These are phyloP conservation scores for Pythium dissimile DNA, from an alignment of 352 stramenopile genomes.

Conservation along the genomic window DNA sequence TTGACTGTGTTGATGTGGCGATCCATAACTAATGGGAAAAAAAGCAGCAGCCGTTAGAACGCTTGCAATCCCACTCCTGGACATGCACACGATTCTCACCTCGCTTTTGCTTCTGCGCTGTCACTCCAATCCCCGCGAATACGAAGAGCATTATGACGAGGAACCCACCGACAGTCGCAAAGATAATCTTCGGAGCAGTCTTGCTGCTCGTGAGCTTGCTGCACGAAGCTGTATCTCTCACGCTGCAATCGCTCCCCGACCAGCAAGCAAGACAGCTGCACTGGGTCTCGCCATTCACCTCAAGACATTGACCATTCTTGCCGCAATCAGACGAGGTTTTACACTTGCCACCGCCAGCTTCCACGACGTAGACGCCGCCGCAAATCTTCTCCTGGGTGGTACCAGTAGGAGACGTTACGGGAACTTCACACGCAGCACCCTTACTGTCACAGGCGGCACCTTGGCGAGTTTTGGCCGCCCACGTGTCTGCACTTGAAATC, in stretches of 20 bases:
- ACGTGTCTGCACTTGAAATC: slow-evolving; percentile 56
- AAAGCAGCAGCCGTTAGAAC: background rate
- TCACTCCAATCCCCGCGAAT: slow-evolving; percentile 65
- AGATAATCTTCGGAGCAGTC: slow-evolving; percentile 66
- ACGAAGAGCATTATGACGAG: slow-evolving; percentile 72
- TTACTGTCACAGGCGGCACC: slow-evolving; percentile 63
- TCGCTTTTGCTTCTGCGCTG: slow-evolving; percentile 69
- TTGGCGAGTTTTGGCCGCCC: slow-evolving; percentile 68
- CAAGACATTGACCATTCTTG: slow-evolving; percentile 69
- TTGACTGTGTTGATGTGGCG: slow-evolving; percentile 63
- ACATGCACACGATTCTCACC: slow-evolving; percentile 29
- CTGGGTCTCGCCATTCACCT: slow-evolving; percentile 51
- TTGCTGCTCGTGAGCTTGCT: slow-evolving; percentile 57
- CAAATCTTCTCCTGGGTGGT: slow-evolving; percentile 81
- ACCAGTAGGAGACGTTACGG: slow-evolving; percentile 35
- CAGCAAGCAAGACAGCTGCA: slow-evolving; percentile 79
- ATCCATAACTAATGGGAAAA: slow-evolving; percentile 45
- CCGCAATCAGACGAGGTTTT: slow-evolving; percentile 63
- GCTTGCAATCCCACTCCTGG: background rate
- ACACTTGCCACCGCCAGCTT: slow-evolving; percentile 61
- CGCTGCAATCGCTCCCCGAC: slow-evolving; percentile 70
- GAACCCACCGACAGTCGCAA: slow-evolving; percentile 64
- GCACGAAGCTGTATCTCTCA: slow-evolving; percentile 70
- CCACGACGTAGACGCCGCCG: slow-evolving; percentile 53
- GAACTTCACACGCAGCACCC: slow-evolving; percentile 66